phyloP scores from a whole-genome alignment of 2,329 filamentous ascomycete species.

The Venturia aucupariae region DNA sequence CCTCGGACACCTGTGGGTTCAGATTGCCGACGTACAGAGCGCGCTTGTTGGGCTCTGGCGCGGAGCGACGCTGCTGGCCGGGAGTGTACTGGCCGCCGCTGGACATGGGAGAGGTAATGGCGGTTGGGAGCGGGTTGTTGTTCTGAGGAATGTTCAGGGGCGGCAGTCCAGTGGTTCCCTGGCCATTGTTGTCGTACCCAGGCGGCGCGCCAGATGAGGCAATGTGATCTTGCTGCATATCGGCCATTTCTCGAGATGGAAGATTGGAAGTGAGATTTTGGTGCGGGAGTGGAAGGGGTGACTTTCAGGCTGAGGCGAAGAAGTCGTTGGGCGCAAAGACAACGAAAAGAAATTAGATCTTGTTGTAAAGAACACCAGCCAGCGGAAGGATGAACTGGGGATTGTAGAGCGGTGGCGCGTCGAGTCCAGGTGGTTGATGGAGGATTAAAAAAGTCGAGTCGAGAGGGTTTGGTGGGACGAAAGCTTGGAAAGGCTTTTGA shows the following conservation, averaged over 20 bases:
- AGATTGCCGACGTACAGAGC: slow-evolving; percentile 92
- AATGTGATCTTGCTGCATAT: slow-evolving; percentile 5
- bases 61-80: slow-evolving; percentile 70
- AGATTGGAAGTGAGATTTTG: slow-evolving; percentile 60
- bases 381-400: neutral
- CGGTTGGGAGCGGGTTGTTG: slow-evolving; percentile 88
- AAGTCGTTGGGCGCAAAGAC: slow-evolving; percentile 4
- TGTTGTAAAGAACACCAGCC: neutral
- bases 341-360: slow-evolving; percentile 4
- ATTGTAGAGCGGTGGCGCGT: neutral
- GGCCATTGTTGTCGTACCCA: slow-evolving; percentile 69
- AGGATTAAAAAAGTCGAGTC: slow-evolving; percentile 6
- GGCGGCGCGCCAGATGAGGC: slow-evolving; percentile 55
- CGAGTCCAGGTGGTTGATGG: slow-evolving; percentile 5
- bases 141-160: slow-evolving; percentile 84
- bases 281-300: slow-evolving; percentile 39
- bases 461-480: slow-evolving; percentile 3
- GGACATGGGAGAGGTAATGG: slow-evolving; percentile 80
- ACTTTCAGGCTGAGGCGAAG: neutral
- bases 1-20: slow-evolving; percentile 90
- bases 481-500: neutral
- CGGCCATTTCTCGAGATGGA: slow-evolving; percentile 16
- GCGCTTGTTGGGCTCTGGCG: slow-evolving; percentile 96
- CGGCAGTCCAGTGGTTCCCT: slow-evolving; percentile 73
- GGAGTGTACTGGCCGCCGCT: slow-evolving; percentile 33